Evolutionary conservation across 116 monocot species (phyloP).

Genomic region (Papilionanthe hybrid): DNA sequence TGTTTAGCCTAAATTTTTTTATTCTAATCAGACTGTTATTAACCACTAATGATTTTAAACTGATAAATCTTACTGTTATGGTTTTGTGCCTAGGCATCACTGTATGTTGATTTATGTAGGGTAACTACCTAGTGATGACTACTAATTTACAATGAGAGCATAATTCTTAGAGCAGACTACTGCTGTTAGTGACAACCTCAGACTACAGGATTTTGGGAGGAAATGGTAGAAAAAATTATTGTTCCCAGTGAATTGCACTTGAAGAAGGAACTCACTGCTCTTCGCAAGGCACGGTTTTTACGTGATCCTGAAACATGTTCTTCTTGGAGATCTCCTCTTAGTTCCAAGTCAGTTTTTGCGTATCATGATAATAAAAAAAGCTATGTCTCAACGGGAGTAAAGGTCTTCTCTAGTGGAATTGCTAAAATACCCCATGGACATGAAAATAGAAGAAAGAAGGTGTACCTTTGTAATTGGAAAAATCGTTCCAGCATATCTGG

Average conservation of each 20-base stretch:
- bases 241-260: slow-evolving; percentile 92
- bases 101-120: not conserved
- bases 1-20: too few relatives aligned
- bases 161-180: not conserved
- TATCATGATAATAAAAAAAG: slow-evolving; percentile 20
- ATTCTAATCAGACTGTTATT: too few relatives aligned
- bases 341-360: slow-evolving; percentile 45
- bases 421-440: slow-evolving; percentile 17
- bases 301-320: slow-evolving; percentile 95
- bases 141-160: not conserved
- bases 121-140: not conserved
- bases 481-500: slow-evolving; percentile 46
- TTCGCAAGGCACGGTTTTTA: slow-evolving; percentile 64
- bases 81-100: too few relatives aligned
- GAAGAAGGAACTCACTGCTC: slow-evolving; percentile 75
- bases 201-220: slow-evolving; percentile 5
- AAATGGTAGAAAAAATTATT: slow-evolving; percentile 53
- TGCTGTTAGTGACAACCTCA: not conserved
- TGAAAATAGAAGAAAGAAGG: slow-evolving; percentile 42
- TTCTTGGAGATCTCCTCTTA: slow-evolving; percentile 73
- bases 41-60: too few relatives aligned
- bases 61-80: too few relatives aligned
- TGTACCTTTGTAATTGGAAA: slow-evolving; percentile 73
- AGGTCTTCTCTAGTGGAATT: slow-evolving; percentile 4
- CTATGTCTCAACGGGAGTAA: slow-evolving; percentile 12